Base-by-base conservation (phyloP, 768 basidiomycete species). In the Tubosaeta sp. region DNA sequence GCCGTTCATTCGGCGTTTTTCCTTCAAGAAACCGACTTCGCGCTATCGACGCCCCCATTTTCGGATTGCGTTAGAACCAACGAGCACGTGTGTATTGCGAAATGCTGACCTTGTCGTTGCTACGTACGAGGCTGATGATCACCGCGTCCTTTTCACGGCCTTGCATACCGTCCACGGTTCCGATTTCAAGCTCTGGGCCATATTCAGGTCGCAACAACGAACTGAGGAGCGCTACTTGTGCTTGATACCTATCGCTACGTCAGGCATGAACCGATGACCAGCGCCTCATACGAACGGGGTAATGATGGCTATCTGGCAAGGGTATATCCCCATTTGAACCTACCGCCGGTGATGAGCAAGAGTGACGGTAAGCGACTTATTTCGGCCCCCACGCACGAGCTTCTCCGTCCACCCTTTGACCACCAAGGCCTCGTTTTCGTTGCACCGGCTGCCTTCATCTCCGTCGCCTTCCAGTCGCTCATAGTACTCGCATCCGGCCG, bases 121-220 rank as follows among this genome's bases (percentile, higher is more conserved):
- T 94, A 22, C 96, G 77, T 2, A 98, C 96, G 4, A 99, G 79
- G 57, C 83, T 90, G 47, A 99, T 89, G 21, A 98, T 81, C 34
- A 98, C 82, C 0, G 93, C 93, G 48, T 98, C 92, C 58, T 92
- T 92, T 67, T 99, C 95, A 44, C 96, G 81, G 0, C 95, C 95
- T 73, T 99, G 96, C 85, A 97, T 90, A 0, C 94, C 93, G 63
- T 98, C 96, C 1, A 98, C 94, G 0, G 88, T 91, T 1, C 94
- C 96, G 39, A 96, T 91, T 58, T 97, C 94, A 1, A 98, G 77
- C 22, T 73, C 72, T 0, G 74, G 66, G 0, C 87, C 87, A 59
- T 88, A 77, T n/a, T 72, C 64, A 0, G 86, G 83, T 21, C 87
- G 82, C 18, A 99, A 72, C 38, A 92, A 71, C 0, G 86, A 83